Evolutionary conservation across 2,329 filamentous ascomycete species (phyloP).

Genomic region (Aspergillus sp.): DNA sequence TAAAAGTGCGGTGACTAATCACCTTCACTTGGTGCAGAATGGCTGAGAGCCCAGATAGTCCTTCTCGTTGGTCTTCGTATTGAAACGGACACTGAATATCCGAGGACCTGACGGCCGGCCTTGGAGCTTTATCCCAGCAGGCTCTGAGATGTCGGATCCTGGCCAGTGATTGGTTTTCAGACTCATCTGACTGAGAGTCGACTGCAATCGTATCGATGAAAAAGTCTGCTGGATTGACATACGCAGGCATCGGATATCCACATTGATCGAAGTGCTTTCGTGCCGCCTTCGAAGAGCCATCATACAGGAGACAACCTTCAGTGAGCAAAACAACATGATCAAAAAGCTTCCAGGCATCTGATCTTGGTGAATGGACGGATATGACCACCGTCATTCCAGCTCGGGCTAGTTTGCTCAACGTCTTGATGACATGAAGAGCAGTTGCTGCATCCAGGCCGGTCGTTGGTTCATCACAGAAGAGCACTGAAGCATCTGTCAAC

Average conservation of each 20-base stretch:
- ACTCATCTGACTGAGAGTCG: constrained; percentile 64
- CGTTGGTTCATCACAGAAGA: constrained; percentile 76
- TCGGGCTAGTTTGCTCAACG: constrained; percentile 61
- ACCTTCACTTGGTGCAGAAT: constrained; percentile 64
- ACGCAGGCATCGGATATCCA: constrained; percentile 61
- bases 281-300: constrained; percentile 55
- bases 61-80: too few relatives aligned
- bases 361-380: constrained; percentile 72
- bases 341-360: constrained; percentile 77
- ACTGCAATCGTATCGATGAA: constrained; percentile 70
- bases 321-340: constrained; percentile 67
- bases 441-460: constrained; percentile 70
- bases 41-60: too few relatives aligned
- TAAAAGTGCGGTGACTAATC: constrained; percentile 64
- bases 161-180: constrained; percentile 55
- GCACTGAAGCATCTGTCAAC: constrained; percentile 70
- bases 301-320: constrained; percentile 64
- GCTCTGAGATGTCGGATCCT: constrained; percentile 44
- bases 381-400: constrained; percentile 68
- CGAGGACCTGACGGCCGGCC: too few relatives aligned
- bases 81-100: too few relatives aligned
- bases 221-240: constrained; percentile 75
- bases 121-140: not conserved
- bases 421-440: constrained; percentile 68
- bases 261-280: constrained; percentile 59